Percentiles rank a stretch among this genome's conserved stretches.
phyloP scores from a whole-genome alignment of 1,139 yeast species.

The Geotrichum phurueaensis region DNA sequence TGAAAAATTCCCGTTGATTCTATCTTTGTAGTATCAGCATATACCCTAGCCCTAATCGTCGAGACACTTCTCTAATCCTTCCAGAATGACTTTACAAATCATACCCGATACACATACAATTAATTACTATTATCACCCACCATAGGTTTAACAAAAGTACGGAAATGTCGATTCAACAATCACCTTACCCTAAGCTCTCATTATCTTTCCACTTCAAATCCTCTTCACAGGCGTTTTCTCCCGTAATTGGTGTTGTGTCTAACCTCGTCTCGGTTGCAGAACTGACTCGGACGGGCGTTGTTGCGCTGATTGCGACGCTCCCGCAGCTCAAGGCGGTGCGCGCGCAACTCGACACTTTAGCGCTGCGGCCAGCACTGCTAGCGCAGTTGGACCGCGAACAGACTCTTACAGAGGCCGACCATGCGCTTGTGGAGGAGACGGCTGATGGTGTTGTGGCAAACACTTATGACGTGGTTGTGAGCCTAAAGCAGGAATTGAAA shows the following conservation, averaged over 20 bases:
- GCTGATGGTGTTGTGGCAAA: slow-evolving; percentile 12
- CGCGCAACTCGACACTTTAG: neutral
- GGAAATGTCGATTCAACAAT: neutral
- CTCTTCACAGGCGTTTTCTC: neutral
- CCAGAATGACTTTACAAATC: neutral
- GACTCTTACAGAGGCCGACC: neutral
- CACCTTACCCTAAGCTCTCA: neutral
- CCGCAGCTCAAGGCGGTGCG: neutral
- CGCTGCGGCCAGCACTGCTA: slow-evolving; percentile 7
- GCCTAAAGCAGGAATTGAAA: neutral
- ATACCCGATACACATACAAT: too few relatives aligned
- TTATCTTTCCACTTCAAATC: slow-evolving; percentile 1
- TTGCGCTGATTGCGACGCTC: slow-evolving; percentile 5
- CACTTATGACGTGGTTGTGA: slow-evolving; percentile 6
- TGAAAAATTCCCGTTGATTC: too few relatives aligned
- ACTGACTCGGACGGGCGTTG: slow-evolving; percentile 6
- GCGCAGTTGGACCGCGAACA: neutral
- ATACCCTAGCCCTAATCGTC: too few relatives aligned
- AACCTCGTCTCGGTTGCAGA: neutral
- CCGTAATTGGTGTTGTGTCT: slow-evolving; percentile 7
- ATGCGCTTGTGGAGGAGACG: neutral
- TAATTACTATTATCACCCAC: neutral
- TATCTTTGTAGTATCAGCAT: too few relatives aligned
- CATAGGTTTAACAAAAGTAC: neutral
- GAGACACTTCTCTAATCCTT: neutral